Percentiles rank a stretch among this genome's conserved stretches.
These are phyloP conservation scores for Solanum boliviense DNA, from an alignment of 257 asterid species.

Conservation along the genomic window DNA sequence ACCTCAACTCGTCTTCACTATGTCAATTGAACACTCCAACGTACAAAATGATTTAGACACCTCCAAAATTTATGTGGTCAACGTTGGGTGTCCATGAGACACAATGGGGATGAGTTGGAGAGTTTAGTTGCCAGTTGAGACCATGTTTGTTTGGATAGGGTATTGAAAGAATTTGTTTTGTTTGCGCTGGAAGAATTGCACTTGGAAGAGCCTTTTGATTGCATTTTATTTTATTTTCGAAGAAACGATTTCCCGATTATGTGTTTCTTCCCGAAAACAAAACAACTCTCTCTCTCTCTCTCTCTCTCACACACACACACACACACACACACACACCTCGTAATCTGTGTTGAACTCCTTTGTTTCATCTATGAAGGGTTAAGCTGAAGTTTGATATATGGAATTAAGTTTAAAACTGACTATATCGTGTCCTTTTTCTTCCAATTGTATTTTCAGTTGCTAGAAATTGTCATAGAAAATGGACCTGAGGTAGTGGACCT, in stretches of 20 bases:
- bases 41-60: neutral
- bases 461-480: slow-evolving; percentile 61
- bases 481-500: slow-evolving; percentile 54
- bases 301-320: neutral
- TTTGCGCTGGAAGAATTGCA: neutral
- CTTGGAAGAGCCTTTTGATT: neutral
- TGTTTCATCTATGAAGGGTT: neutral
- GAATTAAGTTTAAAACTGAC: neutral
- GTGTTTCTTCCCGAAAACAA: neutral
- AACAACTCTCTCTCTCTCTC: neutral
- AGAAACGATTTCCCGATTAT: neutral
- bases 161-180: neutral
- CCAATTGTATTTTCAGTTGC: slow-evolving; percentile 34
- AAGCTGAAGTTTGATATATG: neutral
- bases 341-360: neutral
- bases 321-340: neutral
- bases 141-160: neutral
- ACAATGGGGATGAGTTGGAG: neutral
- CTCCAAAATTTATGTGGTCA: neutral
- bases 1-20: neutral
- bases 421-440: neutral
- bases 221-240: neutral
- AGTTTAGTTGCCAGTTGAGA: neutral
- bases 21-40: neutral
- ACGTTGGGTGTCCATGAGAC: neutral